phyloP scores from a whole-genome alignment of 805 yeast species.

The Metschnikowia gelsemii region DNA sequence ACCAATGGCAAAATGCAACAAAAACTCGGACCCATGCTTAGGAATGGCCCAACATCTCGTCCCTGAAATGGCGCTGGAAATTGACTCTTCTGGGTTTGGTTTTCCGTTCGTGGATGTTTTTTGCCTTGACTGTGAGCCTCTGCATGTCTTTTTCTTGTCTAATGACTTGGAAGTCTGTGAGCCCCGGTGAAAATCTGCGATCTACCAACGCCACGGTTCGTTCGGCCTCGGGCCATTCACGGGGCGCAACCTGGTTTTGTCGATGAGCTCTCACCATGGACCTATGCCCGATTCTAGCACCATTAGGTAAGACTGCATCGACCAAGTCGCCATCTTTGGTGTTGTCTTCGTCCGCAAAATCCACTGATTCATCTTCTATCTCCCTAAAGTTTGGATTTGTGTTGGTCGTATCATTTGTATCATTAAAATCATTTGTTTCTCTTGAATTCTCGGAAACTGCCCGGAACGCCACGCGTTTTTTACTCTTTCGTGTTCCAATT shows the following conservation, averaged over 20 bases:
- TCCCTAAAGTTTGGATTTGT: too few species aligned
- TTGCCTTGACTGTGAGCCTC: conserved; percentile 25
- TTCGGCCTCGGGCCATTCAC: conserved; percentile 58
- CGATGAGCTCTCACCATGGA: conserved; percentile 68
- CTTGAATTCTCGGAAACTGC: conserved; percentile 21
- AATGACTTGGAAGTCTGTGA: conserved; percentile 27
- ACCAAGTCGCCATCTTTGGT: conserved; percentile 18
- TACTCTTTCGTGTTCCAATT: conserved; percentile 11
- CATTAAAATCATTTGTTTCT: too few species aligned
- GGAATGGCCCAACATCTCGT: conserved; percentile 53
- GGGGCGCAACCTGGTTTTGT: conserved; percentile 46
- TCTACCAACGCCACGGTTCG: conserved; percentile 78
- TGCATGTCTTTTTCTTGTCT: conserved; percentile 34
- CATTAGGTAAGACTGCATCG: conserved; percentile 58
- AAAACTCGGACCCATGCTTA: background rate
- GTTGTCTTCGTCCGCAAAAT: conserved; percentile 16
- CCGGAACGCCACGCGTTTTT: conserved; percentile 30
- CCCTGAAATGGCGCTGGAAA: conserved; percentile 56
- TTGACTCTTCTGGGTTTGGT: conserved; percentile 30
- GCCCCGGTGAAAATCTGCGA: conserved; percentile 46
- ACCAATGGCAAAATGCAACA: conserved; percentile 5
- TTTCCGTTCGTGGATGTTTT: conserved; percentile 27
- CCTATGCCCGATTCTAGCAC: conserved; percentile 79
- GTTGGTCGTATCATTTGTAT: too few species aligned
- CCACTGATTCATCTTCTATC: conserved; percentile 14